Base-by-base conservation (phyloP, 768 basidiomycete species). In the button mushroom (Agaricus bisporus) region DNA sequence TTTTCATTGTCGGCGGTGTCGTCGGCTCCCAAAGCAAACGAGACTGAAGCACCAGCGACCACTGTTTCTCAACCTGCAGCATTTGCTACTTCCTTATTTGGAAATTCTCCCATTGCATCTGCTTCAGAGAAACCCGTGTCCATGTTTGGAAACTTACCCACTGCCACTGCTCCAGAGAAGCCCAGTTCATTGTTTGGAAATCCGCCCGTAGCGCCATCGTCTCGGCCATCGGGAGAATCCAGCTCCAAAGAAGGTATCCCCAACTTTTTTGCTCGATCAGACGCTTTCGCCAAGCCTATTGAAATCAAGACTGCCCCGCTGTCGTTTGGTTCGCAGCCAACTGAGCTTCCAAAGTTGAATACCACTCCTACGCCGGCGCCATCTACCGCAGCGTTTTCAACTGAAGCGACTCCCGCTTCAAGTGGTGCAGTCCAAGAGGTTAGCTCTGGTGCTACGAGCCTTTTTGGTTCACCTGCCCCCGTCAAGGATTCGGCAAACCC, bases 221-320 rank as follows among this genome's bases (percentile, higher is more conserved):
- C 17, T 15, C 20, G 49, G 49, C 15, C 48, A 36, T 26, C 25
- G 38, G 53, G 43, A n/a, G 56, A 38, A 1, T 5, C 35, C n/a
- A 49, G 52, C 12, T 37, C 32, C 36, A 51, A 62, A 18, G 60
- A 63, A 5, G 64, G 70, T 4, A 63, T 85, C 35, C 85, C 85
- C 7, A 79, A 86, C 64, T 86, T 88, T 65, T 88, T 88, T 54
- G 73, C 79, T 25, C 75, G 60, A 32, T 81, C 84, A 0, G 68
- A 78, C 18, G 56, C 72, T 18, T 66, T 80, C 53, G 62, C 73
- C 14, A 79, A 77, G 57, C 66, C 73, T 46, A 57, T 69, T 17
- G 66, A 68, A 25, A 48, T 68, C 2, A 47, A 63, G 32, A 48
- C 66, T n/a, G 50, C 69, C 6, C 58, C 69, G 15, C 45, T 67